A percentile compares a stretch with the other conserved stretches of the same genome.
Evolutionary conservation across 306 rosid genomes (phyloP).

Genomic region (Quercus glauca): DNA sequence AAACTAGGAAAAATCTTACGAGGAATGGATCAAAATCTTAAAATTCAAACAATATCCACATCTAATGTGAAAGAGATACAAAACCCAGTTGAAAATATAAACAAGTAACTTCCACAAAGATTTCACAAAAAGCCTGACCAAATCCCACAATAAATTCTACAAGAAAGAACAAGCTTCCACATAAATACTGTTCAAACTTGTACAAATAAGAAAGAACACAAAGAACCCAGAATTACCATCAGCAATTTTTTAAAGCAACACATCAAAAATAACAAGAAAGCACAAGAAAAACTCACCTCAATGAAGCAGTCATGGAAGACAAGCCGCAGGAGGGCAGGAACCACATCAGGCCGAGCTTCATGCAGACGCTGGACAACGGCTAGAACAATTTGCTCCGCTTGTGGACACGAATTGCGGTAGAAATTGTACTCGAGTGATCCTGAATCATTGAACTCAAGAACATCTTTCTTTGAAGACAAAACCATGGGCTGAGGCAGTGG

Average conservation of each 20-base stretch:
- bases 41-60: neutral
- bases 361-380: neutral
- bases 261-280: too few species aligned
- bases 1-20: neutral
- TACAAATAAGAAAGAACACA: too few species aligned
- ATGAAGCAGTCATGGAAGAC: conserved; percentile 37
- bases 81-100: too few species aligned
- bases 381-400: conserved; percentile 22
- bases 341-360: neutral
- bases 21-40: neutral
- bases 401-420: conserved; percentile 25
- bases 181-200: neutral
- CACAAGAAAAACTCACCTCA: conserved; percentile 21
- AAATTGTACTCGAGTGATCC: conserved; percentile 16
- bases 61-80: neutral
- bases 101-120: too few species aligned
- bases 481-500: neutral
- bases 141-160: neutral
- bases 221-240: neutral
- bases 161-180: neutral
- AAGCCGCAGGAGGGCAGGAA: conserved; percentile 30
- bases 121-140: neutral
- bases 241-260: neutral
- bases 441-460: neutral
- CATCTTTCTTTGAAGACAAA: conserved; percentile 9